These are phyloP conservation scores for Scenedesmus sp. DNA, from an alignment of 163 green algal species.

Conservation along the genomic window DNA sequence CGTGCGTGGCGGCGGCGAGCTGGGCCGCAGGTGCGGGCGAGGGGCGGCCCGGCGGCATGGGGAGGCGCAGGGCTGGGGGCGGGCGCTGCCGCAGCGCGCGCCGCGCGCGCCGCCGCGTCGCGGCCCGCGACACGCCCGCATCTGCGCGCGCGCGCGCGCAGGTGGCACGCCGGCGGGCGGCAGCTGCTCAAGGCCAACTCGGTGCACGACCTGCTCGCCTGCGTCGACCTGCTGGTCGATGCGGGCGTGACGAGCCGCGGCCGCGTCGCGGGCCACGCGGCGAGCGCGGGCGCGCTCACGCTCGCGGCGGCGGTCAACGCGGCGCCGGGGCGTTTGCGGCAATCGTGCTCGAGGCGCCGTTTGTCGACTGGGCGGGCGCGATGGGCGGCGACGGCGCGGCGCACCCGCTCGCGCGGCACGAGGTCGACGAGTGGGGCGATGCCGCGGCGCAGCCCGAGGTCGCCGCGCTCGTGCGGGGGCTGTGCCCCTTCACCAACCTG, in stretches of 20 bases:
- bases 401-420: conserved; percentile 63
- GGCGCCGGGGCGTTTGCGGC: conserved; percentile 49
- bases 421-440: conserved; percentile 83
- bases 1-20: conserved; percentile 42
- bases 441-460: conserved; percentile 46
- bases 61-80: too few relatives aligned
- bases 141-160: background rate
- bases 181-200: conserved; percentile 53
- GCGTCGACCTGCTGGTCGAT: conserved; percentile 54
- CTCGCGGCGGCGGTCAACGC: conserved; percentile 43
- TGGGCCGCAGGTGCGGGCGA: conserved; percentile 61
- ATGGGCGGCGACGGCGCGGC: background rate
- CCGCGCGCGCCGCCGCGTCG: background rate
- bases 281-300: conserved; percentile 59
- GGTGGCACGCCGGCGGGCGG: conserved; percentile 52
- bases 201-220: conserved; percentile 62
- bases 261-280: conserved; percentile 58
- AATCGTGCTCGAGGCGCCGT: conserved; percentile 71
- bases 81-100: too few relatives aligned
- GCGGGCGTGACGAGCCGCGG: conserved; percentile 50
- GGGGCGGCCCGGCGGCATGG: too few relatives aligned
- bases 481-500: conserved; percentile 66
- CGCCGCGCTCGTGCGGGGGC: conserved; percentile 42
- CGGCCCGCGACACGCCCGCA: too few relatives aligned
- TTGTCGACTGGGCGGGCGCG: conserved; percentile 64